Conservation (phyloP, 176 grass and related monocot genomes). For the Stipa capillata region DNA sequence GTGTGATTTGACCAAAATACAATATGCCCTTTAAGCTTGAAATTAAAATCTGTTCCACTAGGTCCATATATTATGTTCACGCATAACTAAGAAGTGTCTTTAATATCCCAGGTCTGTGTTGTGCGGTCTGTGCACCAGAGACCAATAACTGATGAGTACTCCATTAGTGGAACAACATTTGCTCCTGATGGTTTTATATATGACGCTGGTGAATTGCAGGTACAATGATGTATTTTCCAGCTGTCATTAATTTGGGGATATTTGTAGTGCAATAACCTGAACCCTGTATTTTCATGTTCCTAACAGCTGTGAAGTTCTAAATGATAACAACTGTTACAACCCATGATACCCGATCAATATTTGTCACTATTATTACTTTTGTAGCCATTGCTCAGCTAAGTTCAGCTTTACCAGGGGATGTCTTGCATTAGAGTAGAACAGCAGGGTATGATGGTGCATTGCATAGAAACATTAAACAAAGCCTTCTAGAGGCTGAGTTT, state of each 20-base stretch:
- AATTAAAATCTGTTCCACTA: neutral
- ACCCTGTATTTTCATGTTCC: neutral
- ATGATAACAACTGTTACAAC: neutral
- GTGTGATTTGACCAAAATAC: neutral
- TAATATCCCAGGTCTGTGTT: constrained; percentile 68
- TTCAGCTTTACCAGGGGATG: neutral
- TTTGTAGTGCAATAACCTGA: constrained; percentile 17
- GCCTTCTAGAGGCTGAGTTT: constrained; percentile 11
- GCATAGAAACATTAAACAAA: neutral
- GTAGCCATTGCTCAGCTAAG: neutral
- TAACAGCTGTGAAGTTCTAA: neutral
- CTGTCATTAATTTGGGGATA: neutral
- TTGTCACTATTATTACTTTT: neutral
- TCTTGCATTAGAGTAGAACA: neutral
- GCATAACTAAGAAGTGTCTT: neutral
- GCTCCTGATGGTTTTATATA: constrained; percentile 93
- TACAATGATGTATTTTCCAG: constrained; percentile 17
- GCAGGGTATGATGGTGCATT: neutral
- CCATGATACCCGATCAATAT: constrained; percentile 1
- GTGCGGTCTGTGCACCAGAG: constrained; percentile 78
- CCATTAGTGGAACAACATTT: constrained; percentile 92
- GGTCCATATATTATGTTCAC: neutral
- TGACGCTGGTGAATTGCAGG: constrained; percentile 72
- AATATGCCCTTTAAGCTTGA: neutral
- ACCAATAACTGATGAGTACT: constrained; percentile 80